Conservation (phyloP, 169 alveolate genomes). For the Plasmodium cynomolgi region DNA sequence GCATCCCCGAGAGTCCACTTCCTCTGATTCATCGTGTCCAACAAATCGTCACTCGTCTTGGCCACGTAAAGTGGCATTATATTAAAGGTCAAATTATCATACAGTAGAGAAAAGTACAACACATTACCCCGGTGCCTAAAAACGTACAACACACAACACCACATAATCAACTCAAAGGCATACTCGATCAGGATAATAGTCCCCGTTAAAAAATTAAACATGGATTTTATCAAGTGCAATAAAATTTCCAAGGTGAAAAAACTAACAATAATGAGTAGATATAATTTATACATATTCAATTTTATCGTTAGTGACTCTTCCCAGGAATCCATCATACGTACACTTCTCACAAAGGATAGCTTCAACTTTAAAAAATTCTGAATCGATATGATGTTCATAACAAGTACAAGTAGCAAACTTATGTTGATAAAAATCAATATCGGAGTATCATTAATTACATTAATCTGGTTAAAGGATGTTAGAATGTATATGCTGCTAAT, state of each 20-base stretch:
- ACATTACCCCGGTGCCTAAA: conserved; percentile 53
- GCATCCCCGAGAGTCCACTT: background rate
- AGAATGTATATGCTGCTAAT: conserved; percentile 46
- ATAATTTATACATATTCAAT: conserved; percentile 47
- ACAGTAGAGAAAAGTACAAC: conserved; percentile 30
- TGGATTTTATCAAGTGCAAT: conserved; percentile 12
- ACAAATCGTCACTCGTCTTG: background rate
- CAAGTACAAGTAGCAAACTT: conserved; percentile 4
- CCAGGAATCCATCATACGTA: conserved; percentile 35
- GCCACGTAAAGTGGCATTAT: conserved; percentile 37
- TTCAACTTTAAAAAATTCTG: conserved; percentile 49
- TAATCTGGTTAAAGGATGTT: conserved; percentile 36
- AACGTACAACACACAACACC: conserved; percentile 60
- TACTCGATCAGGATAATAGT: conserved; percentile 42
- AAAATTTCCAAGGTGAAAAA: conserved; percentile 48
- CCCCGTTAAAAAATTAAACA: conserved; percentile 1
- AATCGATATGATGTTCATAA: conserved; percentile 29
- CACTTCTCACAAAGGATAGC: conserved; percentile 47
- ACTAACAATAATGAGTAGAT: conserved; percentile 1
- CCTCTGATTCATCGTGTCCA: background rate
- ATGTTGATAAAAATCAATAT: conserved; percentile 27
- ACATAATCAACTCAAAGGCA: conserved; percentile 42
- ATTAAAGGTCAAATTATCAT: conserved; percentile 28
- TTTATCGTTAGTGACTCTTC: conserved; percentile 34
- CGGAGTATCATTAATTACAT: background rate